Percentiles rank a stretch among this genome's conserved stretches.
Evolutionary conservation across 2,329 filamentous ascomycete species (phyloP).

Genomic region (Pseudogymnoascus sp.): DNA sequence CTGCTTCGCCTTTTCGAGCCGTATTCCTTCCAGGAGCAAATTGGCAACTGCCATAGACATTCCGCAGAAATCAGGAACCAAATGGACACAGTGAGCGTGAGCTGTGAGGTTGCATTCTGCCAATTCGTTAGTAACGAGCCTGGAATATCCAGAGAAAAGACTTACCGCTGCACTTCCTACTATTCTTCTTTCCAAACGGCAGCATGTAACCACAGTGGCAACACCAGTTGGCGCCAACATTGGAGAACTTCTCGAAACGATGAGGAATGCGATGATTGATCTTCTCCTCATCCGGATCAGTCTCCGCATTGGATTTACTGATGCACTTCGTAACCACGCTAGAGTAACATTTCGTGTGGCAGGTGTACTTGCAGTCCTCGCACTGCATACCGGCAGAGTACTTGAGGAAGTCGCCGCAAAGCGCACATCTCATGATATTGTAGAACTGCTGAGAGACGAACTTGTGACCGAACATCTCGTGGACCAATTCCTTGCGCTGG

Average conservation of each 20-base stretch:
- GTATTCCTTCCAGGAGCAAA: slow-evolving; percentile 81
- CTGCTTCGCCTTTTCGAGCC: slow-evolving; percentile 65
- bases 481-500: slow-evolving; percentile 94
- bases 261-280: slow-evolving; percentile 99
- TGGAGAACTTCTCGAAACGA: slow-evolving; percentile 92
- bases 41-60: slow-evolving; percentile 99
- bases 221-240: slow-evolving; percentile 98
- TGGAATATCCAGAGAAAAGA: slow-evolving; percentile 17
- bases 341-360: slow-evolving; percentile 93
- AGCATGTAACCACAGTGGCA: slow-evolving; percentile 97
- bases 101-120: slow-evolving; percentile 85
- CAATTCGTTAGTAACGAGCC: slow-evolving; percentile 25
- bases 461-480: slow-evolving; percentile 99
- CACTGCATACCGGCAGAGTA: slow-evolving; percentile 99
- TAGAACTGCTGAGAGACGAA: slow-evolving; percentile 98
- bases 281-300: slow-evolving; percentile 97
- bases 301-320: slow-evolving; percentile 97
- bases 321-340: slow-evolving; percentile 99
- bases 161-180: slow-evolving; percentile 80
- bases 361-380: slow-evolving; percentile 98
- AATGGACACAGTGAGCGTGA: slow-evolving; percentile 84
- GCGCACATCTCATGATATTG: slow-evolving; percentile 99
- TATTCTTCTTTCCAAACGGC: slow-evolving; percentile 91
- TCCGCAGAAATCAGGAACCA: slow-evolving; percentile 97
- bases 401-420: slow-evolving; percentile 97